Evolutionary conservation across 2,329 filamentous ascomycete genomes (phyloP).

Genomic region (Parastagonospora nodorum): DNA sequence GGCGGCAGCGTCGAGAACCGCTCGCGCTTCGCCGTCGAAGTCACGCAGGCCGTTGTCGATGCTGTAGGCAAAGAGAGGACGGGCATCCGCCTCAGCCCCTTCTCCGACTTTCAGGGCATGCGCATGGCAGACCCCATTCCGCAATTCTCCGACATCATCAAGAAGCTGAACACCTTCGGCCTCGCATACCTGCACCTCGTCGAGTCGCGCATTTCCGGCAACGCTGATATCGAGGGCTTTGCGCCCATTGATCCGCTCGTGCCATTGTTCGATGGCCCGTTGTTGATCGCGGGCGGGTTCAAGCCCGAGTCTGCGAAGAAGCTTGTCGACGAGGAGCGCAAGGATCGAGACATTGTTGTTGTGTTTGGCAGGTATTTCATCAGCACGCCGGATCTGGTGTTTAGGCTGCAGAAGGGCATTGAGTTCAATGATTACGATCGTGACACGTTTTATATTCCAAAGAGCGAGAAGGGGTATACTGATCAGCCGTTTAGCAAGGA

Average conservation of each 20-base stretch:
- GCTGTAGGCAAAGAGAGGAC: slow-evolving; percentile 62
- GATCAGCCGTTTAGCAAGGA: slow-evolving; percentile 44
- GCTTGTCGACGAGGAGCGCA: slow-evolving; percentile 49
- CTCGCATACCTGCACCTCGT: slow-evolving; percentile 59
- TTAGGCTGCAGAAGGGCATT: slow-evolving; percentile 51
- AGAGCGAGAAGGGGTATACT: slow-evolving; percentile 46
- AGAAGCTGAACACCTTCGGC: slow-evolving; percentile 56
- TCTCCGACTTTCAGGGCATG: slow-evolving; percentile 67
- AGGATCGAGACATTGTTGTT: slow-evolving; percentile 50
- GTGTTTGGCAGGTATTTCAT: slow-evolving; percentile 58
- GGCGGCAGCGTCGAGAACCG: slow-evolving; percentile 59
- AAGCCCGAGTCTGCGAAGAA: slow-evolving; percentile 45
- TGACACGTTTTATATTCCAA: slow-evolving; percentile 51
- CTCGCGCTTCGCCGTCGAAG: slow-evolving; percentile 58
- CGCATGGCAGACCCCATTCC: slow-evolving; percentile 65
- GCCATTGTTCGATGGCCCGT: slow-evolving; percentile 31
- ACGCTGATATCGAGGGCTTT: slow-evolving; percentile 35
- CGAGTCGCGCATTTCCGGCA: slow-evolving; percentile 60
- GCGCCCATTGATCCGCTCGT: slow-evolving; percentile 32
- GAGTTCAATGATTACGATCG: slow-evolving; percentile 53
- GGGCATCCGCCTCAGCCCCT: slow-evolving; percentile 66
- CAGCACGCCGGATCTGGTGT: slow-evolving; percentile 56
- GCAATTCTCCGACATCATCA: slow-evolving; percentile 65
- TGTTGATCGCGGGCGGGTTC: slow-evolving; percentile 52
- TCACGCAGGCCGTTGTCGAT: slow-evolving; percentile 55